Percentiles rank a stretch among this genome's conserved stretches.
Evolutionary conservation across 169 alveolate genomes (phyloP).

Genomic region (Plasmodium inui): DNA sequence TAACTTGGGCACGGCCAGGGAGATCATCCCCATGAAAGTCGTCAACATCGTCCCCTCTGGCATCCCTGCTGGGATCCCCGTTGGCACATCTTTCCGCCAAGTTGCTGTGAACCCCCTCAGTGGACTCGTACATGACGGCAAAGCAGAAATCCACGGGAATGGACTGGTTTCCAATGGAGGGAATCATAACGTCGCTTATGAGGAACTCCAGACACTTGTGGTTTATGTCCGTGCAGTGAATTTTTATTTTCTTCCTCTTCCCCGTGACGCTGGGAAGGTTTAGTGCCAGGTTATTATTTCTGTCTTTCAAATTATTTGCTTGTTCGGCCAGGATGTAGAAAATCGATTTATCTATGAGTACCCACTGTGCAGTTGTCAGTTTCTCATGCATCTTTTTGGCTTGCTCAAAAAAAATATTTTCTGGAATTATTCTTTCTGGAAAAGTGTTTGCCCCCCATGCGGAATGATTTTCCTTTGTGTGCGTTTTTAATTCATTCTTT

Average conservation of each 20-base stretch:
- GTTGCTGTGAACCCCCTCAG: background rate
- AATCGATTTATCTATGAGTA: constrained; percentile 69
- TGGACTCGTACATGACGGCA: constrained; percentile 13
- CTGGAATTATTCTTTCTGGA: constrained; percentile 39
- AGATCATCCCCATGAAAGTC: background rate
- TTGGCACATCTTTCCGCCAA: background rate
- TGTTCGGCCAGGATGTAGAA: constrained; percentile 73
- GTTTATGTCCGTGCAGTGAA: constrained; percentile 70
- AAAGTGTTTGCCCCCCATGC: background rate
- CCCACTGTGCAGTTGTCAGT: constrained; percentile 68
- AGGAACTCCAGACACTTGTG: constrained; percentile 50
- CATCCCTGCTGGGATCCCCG: background rate
- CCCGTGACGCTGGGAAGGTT: background rate
- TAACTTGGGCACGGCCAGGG: background rate
- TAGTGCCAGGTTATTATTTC: constrained; percentile 42
- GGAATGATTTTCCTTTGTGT: background rate
- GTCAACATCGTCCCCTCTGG: background rate
- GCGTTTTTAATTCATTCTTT: background rate
- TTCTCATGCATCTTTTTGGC: constrained; percentile 62
- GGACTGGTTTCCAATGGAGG: background rate
- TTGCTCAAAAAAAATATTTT: constrained; percentile 44
- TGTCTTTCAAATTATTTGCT: constrained; percentile 67
- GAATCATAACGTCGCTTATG: constrained; percentile 23
- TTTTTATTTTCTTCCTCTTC: constrained; percentile 12
- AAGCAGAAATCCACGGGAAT: constrained; percentile 58